Base-by-base conservation (phyloP, 768 basidiomycete genomes). In the Tremella yokohamensis region DNA sequence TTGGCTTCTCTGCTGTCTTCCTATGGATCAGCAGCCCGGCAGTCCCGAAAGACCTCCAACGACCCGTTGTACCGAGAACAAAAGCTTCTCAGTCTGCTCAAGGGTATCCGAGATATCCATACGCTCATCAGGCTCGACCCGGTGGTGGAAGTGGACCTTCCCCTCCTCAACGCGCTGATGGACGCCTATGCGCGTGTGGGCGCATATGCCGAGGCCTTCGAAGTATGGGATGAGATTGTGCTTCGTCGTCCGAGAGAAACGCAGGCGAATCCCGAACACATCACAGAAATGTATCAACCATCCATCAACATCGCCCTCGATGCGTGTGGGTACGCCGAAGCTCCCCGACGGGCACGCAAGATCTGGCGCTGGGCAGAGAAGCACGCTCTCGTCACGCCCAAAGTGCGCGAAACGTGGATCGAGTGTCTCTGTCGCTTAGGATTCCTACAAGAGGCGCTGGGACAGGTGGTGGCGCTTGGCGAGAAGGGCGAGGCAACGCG, bases 281-380 rank as follows among this genome's bases (percentile, higher is more conserved):
- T 42, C 78, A 82, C 86, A 74, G 77, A 83, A 53, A 34, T 34
- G 29, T 76, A 69, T 45, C 63, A 59, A n/a, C 64, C 71, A 55
- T 87, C 84, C 59, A 82, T 97, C 51, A 88, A 84, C 77, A 87
- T 92, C 78, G 85, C 92, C 61, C 75, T 94, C 26, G 91, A 93
- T 69, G 85, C 87, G 0, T 94, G 90, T 64, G 89, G 86, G 1
- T 83, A 80, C 63, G 81, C 84, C 8, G 78, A 80, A 2, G 80
- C 83, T 11, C 73, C 79, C 62, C 77, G 77, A 19, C 77, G 82
- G 16, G 88, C 85, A 0, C 78, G 78, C 52, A 79, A 81, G 44
- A 82, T 88, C 37, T 82, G 83, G 77, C 61, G 71, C 26, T 76
- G 83, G 82, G 68, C 79, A 87, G 49, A 74, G 75, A 25, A 79